Evolutionary conservation across 768 basidiomycete species (phyloP).

Genomic region (Mycena vitilis): DNA sequence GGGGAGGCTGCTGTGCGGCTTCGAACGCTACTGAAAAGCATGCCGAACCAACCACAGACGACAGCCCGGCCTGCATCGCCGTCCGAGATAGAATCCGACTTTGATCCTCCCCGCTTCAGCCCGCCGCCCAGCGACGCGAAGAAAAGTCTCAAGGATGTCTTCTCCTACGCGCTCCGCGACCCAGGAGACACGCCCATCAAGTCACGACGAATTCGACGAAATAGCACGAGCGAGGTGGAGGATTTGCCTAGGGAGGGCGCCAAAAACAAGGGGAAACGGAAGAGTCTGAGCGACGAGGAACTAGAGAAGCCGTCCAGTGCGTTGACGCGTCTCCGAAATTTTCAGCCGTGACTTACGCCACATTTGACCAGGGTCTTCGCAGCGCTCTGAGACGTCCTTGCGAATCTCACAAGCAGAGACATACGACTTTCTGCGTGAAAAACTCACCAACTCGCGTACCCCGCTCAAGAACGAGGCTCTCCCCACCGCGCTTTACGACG

Average conservation of each 20-base stretch:
- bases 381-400: slow-evolving; percentile 50
- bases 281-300: slow-evolving; percentile 78
- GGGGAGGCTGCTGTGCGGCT: slow-evolving; percentile 63
- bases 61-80: slow-evolving; percentile 47
- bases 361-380: slow-evolving; percentile 35
- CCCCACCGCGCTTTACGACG: slow-evolving; percentile 46
- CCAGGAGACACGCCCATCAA: slow-evolving; percentile 75
- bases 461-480: slow-evolving; percentile 51
- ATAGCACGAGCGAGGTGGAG: slow-evolving; percentile 72
- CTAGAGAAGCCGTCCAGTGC: slow-evolving; percentile 63
- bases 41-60: slow-evolving; percentile 53
- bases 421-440: slow-evolving; percentile 60
- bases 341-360: slow-evolving; percentile 26
- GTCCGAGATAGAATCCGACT: slow-evolving; percentile 69
- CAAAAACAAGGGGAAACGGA: slow-evolving; percentile 62
- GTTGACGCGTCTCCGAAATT: slow-evolving; percentile 38
- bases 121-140: slow-evolving; percentile 61
- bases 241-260: slow-evolving; percentile 60
- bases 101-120: slow-evolving; percentile 58
- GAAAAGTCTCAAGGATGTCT: slow-evolving; percentile 72
- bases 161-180: slow-evolving; percentile 73
- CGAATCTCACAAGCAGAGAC: slow-evolving; percentile 58
- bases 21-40: slow-evolving; percentile 68
- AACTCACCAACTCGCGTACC: slow-evolving; percentile 53
- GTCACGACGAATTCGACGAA: slow-evolving; percentile 52